Evolutionary conservation across 768 basidiomycete genomes (phyloP).

Genomic region (Russula sp.): DNA sequence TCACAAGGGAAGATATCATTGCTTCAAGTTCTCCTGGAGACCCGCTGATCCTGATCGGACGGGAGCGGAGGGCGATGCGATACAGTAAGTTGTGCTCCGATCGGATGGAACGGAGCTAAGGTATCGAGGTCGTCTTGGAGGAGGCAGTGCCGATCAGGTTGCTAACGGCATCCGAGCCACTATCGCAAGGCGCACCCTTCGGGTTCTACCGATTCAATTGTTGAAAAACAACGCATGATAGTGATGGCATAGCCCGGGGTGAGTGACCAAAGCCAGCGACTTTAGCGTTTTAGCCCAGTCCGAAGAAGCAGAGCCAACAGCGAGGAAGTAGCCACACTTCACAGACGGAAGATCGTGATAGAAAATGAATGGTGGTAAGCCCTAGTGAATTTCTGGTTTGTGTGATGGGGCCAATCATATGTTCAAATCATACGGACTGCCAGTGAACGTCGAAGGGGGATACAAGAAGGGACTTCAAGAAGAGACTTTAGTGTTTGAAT

Average conservation of each 20-base stretch:
- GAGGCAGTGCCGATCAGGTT: neutral
- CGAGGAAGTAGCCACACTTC: too few relatives aligned
- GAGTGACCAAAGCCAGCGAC: neutral
- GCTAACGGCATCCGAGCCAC: neutral
- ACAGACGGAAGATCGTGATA: too few relatives aligned
- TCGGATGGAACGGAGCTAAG: neutral
- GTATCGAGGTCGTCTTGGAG: neutral
- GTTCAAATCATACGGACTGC: too few relatives aligned
- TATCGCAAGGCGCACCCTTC: neutral
- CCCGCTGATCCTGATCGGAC: neutral
- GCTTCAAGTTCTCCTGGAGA: too few relatives aligned
- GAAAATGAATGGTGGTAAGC: too few relatives aligned
- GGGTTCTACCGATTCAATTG: neutral
- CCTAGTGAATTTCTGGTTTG: too few relatives aligned
- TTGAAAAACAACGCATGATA: neutral
- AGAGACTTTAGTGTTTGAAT: too few relatives aligned
- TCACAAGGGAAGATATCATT: too few relatives aligned
- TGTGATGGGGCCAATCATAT: too few relatives aligned
- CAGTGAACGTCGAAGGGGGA: too few relatives aligned
- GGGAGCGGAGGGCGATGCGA: neutral
- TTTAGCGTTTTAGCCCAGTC: neutral
- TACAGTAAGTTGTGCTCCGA: neutral
- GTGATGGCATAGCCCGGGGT: neutral
- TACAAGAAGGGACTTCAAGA: too few relatives aligned
- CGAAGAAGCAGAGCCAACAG: neutral